Percentiles rank a stretch among this genome's conserved stretches.
phyloP scores from a whole-genome alignment of 495 filamentous ascomycete species.

The Xylaria acuta region DNA sequence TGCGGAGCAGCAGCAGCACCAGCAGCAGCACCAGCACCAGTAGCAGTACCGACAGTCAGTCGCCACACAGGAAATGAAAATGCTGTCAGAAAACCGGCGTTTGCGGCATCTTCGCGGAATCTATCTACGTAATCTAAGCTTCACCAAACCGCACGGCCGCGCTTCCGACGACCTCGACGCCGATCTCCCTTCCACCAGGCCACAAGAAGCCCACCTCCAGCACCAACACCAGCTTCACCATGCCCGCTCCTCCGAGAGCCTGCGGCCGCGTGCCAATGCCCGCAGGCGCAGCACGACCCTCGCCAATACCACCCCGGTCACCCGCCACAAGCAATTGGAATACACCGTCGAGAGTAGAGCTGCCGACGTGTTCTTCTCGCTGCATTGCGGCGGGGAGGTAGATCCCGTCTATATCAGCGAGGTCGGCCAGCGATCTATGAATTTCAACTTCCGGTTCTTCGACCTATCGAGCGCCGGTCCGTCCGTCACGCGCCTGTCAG shows the following conservation, averaged over 20 bases:
- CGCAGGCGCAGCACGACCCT: constrained; percentile 76
- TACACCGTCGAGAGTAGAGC: constrained; percentile 72
- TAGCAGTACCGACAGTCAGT: neutral
- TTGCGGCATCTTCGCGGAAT: constrained; percentile 88
- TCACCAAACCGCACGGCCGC: constrained; percentile 67
- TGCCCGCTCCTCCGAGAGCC: constrained; percentile 73
- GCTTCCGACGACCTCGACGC: constrained; percentile 88
- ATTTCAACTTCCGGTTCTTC: constrained; percentile 88
- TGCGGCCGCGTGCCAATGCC: constrained; percentile 51
- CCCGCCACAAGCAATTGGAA: constrained; percentile 77
- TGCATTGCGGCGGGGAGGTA: constrained; percentile 70
- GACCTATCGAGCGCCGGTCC: constrained; percentile 75
- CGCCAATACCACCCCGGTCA: constrained; percentile 67
- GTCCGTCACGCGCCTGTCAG: constrained; percentile 66
- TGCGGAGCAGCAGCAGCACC: constrained; percentile 38
- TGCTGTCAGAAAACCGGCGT: constrained; percentile 78
- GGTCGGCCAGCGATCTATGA: constrained; percentile 77
- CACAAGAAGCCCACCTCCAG: constrained; percentile 51
- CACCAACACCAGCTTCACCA: constrained; percentile 60
- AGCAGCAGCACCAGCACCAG: neutral
- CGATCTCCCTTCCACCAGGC: constrained; percentile 74
- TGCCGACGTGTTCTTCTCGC: constrained; percentile 88
- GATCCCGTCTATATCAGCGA: constrained; percentile 93
- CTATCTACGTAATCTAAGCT: constrained; percentile 82
- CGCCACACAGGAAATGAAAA: constrained; percentile 14